Evolutionary conservation across 1,284 basidiomycete genomes (phyloP).

Genomic region (Pseudozyma flocculosa): DNA sequence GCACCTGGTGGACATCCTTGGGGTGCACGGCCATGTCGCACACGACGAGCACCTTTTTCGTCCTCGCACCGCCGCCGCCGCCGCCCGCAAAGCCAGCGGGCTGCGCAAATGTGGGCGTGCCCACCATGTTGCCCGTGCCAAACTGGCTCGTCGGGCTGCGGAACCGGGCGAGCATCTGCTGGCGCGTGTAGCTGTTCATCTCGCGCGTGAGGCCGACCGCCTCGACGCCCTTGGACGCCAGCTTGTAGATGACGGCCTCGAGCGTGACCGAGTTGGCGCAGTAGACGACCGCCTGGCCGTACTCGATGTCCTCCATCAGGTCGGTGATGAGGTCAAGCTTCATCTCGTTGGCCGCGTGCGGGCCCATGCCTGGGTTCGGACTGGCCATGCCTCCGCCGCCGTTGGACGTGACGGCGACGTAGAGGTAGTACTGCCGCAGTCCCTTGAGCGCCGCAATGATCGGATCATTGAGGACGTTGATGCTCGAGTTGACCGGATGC

Average conservation of each 20-base stretch:
- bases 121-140: constrained; percentile 22
- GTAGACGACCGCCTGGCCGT: constrained; percentile 50
- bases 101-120: constrained; percentile 62
- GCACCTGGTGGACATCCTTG: constrained; percentile 82
- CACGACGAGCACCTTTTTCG: constrained; percentile 71
- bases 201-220: constrained; percentile 74
- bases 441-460: constrained; percentile 36
- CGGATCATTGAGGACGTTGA: constrained; percentile 33
- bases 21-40: constrained; percentile 88
- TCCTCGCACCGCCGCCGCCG: constrained; percentile 20
- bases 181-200: constrained; percentile 76
- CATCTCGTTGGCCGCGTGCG: constrained; percentile 88
- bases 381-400: constrained; percentile 75
- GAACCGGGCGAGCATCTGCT: constrained; percentile 79
- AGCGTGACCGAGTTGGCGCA: constrained; percentile 51
- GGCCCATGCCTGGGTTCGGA: constrained; percentile 71
- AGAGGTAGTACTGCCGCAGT: constrained; percentile 51
- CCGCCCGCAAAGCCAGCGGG: constrained; percentile 64
- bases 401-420: constrained; percentile 58
- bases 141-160: constrained; percentile 61
- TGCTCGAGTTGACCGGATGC: constrained; percentile 35
- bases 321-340: constrained; percentile 93
- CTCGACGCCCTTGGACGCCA: constrained; percentile 80
- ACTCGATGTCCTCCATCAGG: constrained; percentile 83
- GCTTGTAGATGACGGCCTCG: constrained; percentile 67